phyloP scores from a whole-genome alignment of 192 early-diverging fungal genomes.

The Nowakowskiella sp. region DNA sequence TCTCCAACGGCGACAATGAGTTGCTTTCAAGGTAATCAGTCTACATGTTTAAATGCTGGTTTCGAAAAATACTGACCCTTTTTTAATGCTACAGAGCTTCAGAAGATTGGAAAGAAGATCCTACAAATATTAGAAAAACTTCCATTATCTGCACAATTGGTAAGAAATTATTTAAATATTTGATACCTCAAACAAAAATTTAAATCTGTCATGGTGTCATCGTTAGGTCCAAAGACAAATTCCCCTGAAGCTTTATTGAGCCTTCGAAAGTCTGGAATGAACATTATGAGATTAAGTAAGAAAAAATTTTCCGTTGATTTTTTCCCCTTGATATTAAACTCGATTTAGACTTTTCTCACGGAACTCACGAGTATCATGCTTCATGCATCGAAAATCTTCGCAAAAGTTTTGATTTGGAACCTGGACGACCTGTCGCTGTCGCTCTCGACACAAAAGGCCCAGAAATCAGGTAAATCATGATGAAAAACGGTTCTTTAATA shows the following conservation, averaged over 20 bases:
- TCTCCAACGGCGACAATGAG: background rate
- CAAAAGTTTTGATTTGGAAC: background rate
- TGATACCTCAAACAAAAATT: background rate
- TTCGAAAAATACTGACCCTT: background rate
- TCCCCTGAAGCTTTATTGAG: slow-evolving; percentile 58
- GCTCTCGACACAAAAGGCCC: background rate
- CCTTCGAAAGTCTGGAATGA: slow-evolving; percentile 70
- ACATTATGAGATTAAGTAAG: slow-evolving; percentile 64
- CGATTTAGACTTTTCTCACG: slow-evolving; percentile 52
- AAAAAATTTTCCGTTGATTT: background rate
- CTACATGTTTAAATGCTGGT: background rate
- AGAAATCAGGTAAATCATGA: background rate
- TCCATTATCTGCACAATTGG: slow-evolving; percentile 79
- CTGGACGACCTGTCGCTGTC: background rate
- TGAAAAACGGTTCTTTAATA: no score
- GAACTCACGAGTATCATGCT: slow-evolving; percentile 38
- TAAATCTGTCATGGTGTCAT: background rate
- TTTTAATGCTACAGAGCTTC: background rate
- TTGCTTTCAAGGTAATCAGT: no score
- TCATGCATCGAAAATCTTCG: slow-evolving; percentile 8
- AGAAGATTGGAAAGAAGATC: slow-evolving; percentile 24
- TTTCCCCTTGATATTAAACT: background rate
- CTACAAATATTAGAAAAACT: slow-evolving; percentile 57
- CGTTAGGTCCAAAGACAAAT: slow-evolving; percentile 64
- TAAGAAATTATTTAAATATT: slow-evolving; percentile 10